A percentile compares a stretch with the other conserved stretches of the same genome.
Conservation (phyloP, 129 eudicot genomes). For the Escallonia herrerae region DNA sequence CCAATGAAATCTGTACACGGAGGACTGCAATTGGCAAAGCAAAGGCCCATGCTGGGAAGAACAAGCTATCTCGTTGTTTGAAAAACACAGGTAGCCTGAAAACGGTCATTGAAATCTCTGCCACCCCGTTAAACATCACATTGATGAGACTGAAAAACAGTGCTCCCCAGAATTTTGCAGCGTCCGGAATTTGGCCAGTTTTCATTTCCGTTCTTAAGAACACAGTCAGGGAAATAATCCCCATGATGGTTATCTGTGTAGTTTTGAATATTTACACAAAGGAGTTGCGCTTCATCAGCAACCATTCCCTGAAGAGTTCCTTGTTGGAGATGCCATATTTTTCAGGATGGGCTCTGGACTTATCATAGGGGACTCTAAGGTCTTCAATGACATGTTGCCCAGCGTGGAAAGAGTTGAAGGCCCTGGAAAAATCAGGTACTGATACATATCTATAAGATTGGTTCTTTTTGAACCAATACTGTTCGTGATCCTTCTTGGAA, state of each 20-base stretch:
- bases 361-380: constrained; percentile 6
- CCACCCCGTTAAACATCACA: constrained; percentile 8
- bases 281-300: constrained; percentile 11
- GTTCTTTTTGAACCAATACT: constrained; percentile 5
- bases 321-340: constrained; percentile 7
- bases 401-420: neutral
- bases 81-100: constrained; percentile 4
- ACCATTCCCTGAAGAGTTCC: constrained; percentile 14
- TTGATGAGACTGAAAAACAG: constrained; percentile 5
- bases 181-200: neutral
- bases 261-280: constrained; percentile 15
- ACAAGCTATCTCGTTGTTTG: constrained; percentile 5
- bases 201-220: constrained; percentile 17
- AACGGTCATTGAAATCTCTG: constrained; percentile 3
- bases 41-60: constrained; percentile 12
- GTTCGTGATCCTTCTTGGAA: constrained; percentile 11
- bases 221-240: constrained; percentile 8
- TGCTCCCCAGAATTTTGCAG: neutral
- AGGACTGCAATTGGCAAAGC: constrained; percentile 9
- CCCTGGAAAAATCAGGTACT: constrained; percentile 3
- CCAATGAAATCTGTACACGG: neutral
- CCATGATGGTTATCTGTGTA: constrained; percentile 12
- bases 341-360: constrained; percentile 5
- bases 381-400: neutral
- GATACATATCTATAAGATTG: constrained; percentile 9